Conservation (phyloP, 2,329 filamentous ascomycete genomes). For the Ramularia collo-cygni region DNA sequence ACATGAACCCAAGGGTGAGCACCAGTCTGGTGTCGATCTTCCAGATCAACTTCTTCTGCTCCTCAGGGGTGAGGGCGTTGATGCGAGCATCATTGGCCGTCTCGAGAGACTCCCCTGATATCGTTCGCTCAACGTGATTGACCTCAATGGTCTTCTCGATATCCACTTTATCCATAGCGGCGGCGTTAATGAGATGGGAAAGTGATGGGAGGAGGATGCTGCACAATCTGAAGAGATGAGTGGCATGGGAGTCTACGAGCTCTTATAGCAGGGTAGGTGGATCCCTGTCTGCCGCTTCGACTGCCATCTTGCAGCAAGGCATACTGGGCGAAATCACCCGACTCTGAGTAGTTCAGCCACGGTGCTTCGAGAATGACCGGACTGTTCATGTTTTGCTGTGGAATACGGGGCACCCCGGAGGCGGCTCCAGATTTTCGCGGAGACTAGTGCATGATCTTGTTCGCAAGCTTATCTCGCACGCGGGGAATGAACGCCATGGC, state of each 20-base stretch:
- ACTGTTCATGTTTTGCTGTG: too few relatives aligned
- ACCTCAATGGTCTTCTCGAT: constrained; percentile 18
- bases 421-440: too few relatives aligned
- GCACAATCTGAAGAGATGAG: not conserved
- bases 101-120: constrained; percentile 18
- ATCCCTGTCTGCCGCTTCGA: not conserved
- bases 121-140: constrained; percentile 21
- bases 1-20: constrained; percentile 38
- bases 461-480: too few relatives aligned
- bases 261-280: not conserved
- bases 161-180: constrained; percentile 10
- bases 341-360: too few relatives aligned
- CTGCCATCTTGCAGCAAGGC: not conserved
- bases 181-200: not conserved
- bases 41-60: constrained; percentile 62
- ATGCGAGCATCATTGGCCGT: constrained; percentile 25
- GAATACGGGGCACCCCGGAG: too few relatives aligned
- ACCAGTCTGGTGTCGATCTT: constrained; percentile 57
- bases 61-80: constrained; percentile 46
- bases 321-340: too few relatives aligned
- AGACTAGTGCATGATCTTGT: too few relatives aligned
- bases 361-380: too few relatives aligned
- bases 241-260: not conserved
- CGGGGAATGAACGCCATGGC: too few relatives aligned
- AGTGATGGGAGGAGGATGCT: not conserved